Evolutionary conservation across 352 stramenopile species (phyloP), one percentile per base, ranked within the genome.

Genomic region (Phytopythium sindhum): DNA sequence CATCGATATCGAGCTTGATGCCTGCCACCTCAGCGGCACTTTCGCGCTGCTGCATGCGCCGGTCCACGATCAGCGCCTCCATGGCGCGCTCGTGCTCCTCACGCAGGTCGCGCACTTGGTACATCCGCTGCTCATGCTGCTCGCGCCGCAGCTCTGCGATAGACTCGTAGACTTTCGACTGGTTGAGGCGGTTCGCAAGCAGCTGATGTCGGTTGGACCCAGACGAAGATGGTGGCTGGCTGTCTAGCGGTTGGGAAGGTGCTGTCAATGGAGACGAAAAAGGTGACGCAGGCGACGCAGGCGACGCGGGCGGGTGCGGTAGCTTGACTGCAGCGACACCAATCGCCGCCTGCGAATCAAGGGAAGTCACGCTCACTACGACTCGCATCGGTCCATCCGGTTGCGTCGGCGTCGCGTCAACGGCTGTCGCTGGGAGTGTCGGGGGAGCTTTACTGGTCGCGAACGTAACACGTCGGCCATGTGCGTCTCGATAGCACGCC

Each of bases 51-150:
- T 85, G 54, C 70, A 89, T 88, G 21, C 78, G 74, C 17, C 75
- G 79, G 66, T 93, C 83, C 44, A 91, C 77, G 52, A 90, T 88
- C 23, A 80, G 64, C 24, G 81, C 83, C 47, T 90, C 77, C 45
- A 78, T 82, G 7, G 80, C 83, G 11, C 81, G 74, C 60, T 91
- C 83, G 0, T 74, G 77, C 63, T 89, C 84, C 57, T 87, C 87
- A 11, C 80, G 78, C 4, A 78, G 63, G 57, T 85, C 89, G 48
- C 75, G 80, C 39, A 93, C 88, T 29, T 61, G 57, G 55, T 72
- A 67, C 33, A 86, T 70, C 9, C 77, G 70, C 44, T 68, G 42
- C 59, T 88, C 72, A 11, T 70, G 73, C 41, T 93, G 62, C 48
- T 72, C 63, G 14, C 67, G 26, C 26, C 76, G 61, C 59, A 75